A percentile compares a stretch with the other conserved stretches of the same genome.
Conservation (phyloP, 352 stramenopile species). For the Phytophthora quininea region DNA sequence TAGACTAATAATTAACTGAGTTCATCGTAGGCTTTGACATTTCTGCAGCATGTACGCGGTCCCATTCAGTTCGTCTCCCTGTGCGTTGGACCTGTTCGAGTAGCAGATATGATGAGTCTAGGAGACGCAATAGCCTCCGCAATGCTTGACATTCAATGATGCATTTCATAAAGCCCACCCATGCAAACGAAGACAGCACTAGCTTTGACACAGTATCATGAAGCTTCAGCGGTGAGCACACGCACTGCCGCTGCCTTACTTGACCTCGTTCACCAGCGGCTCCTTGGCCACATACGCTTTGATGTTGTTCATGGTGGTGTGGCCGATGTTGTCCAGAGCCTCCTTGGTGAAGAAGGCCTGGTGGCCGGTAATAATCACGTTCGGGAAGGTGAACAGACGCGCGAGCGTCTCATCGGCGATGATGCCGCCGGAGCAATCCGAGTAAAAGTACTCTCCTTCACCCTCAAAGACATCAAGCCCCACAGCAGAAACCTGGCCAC, state of each 20-base stretch:
- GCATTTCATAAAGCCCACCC: conserved; percentile 7
- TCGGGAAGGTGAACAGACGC: conserved; percentile 77
- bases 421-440: conserved; percentile 63
- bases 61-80: conserved; percentile 39
- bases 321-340: conserved; percentile 68
- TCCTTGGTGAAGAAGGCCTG: conserved; percentile 86
- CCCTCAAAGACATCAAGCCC: conserved; percentile 91
- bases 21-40: conserved; percentile 29
- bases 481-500: conserved; percentile 69
- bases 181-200: conserved; percentile 5
- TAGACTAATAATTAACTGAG: background rate
- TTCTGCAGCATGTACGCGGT: conserved; percentile 42
- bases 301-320: conserved; percentile 74
- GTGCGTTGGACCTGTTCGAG: conserved; percentile 25
- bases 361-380: conserved; percentile 81
- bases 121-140: conserved; percentile 32
- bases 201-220: conserved; percentile 5
- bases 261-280: conserved; percentile 61
- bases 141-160: conserved; percentile 29
- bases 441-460: conserved; percentile 79
- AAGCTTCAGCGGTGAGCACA: background rate
- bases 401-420: conserved; percentile 72
- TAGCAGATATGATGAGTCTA: conserved; percentile 21
- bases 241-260: conserved; percentile 18
- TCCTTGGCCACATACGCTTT: conserved; percentile 50